Conservation (phyloP, 768 basidiomycete species). For the Mycena rebaudengoi region DNA sequence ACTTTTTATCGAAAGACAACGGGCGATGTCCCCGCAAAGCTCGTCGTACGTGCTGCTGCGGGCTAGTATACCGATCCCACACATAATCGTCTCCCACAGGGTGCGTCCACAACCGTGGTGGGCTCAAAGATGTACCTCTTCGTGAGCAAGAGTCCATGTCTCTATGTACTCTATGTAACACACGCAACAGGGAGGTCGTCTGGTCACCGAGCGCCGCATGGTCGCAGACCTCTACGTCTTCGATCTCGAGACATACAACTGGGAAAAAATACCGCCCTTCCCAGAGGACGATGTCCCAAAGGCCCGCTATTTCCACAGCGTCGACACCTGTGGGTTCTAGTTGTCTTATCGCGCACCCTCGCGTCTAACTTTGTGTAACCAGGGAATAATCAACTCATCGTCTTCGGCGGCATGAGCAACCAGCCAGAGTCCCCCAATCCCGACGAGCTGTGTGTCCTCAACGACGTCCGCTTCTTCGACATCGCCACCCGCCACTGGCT, state of each 20-base stretch:
- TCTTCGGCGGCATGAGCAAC: constrained; percentile 97
- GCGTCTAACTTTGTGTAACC: constrained; percentile 26
- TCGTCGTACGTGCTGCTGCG: constrained; percentile 69
- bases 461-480: constrained; percentile 92
- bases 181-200: constrained; percentile 83
- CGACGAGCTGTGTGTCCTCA: constrained; percentile 89
- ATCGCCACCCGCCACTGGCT: constrained; percentile 77
- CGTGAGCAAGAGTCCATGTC: too few relatives aligned
- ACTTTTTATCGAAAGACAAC: constrained; percentile 84
- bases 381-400: constrained; percentile 91
- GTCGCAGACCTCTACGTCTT: constrained; percentile 91
- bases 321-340: constrained; percentile 76
- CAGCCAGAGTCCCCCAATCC: constrained; percentile 72
- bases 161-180: too few relatives aligned
- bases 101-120: constrained; percentile 90
- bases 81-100: constrained; percentile 56
- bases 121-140: constrained; percentile 92
- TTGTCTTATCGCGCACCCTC: not conserved
- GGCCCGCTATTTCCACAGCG: constrained; percentile 94
- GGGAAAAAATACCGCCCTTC: constrained; percentile 73
- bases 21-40: constrained; percentile 88
- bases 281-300: constrained; percentile 78
- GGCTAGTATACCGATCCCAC: not conserved
- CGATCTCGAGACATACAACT: constrained; percentile 81
- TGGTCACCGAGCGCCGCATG: constrained; percentile 88